Evolutionary conservation across 352 stramenopile species (phyloP), one percentile per base, ranked within the genome.

Genomic region (Phytopythium aichiense): DNA sequence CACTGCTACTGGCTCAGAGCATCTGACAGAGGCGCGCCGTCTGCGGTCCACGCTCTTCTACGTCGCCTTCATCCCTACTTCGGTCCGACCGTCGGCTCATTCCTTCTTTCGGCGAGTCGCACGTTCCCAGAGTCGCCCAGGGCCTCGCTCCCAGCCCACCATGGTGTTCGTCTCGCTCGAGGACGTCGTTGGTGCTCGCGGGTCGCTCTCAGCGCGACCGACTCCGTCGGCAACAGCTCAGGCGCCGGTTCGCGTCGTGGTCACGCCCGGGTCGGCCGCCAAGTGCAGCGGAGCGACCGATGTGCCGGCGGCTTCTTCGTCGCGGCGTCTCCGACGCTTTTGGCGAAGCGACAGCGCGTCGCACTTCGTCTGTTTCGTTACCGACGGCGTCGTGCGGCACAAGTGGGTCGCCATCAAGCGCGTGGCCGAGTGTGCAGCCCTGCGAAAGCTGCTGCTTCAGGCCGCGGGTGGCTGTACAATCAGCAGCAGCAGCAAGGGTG

Each of bases 91-190:
- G 18, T 18, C 40, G 40, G 15, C 16, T 46, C 51, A 20, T 45
- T 45, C 51, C 31, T 22, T 46, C 20, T 46, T 42, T 42, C 50
- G 20, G 53, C 38, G 53, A 49, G 35, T 48, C 33, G 33, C 33
- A 33, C 20, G 9, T 16, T 33, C 22, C 23, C 16, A 23, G 48
- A 23, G 8, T 31, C n/a, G 46, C 3, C n/a, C 28, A 22, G 28
- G 12, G n/a, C 25, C 31, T 58, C 46, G 7, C 4, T 52, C 23
- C 13, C 15, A 33, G 15, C 12, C 18, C 13, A 43, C 13, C 52
- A 92, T 94, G 84, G 82, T 92, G 30, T 94, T 92, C 67, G 77
- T 94, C 50, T 94, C 82, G 59, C 70, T 92, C 12, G 77, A 90
- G 73, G 70, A 78, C 16, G 83, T 90, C 59, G 72, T 84, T 9